Evolutionary conservation across 176 grass and related monocot species (phyloP).

Genomic region (Avena eriantha): DNA sequence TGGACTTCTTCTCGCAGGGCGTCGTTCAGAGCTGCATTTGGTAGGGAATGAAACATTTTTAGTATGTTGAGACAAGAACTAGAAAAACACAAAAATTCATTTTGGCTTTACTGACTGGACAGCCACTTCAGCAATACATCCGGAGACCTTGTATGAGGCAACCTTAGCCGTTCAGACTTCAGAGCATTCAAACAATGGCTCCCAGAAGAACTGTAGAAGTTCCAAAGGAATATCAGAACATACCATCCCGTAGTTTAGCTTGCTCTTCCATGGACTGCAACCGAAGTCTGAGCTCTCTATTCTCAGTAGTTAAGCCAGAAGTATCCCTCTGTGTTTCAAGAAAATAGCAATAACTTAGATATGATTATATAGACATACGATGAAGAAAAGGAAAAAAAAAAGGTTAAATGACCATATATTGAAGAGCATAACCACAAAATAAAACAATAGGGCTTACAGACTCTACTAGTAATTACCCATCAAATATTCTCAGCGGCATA

Average conservation of each 20-base stretch:
- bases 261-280: slow-evolving; percentile 97
- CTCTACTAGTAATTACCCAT: not conserved
- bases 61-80: slow-evolving; percentile 4
- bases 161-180: slow-evolving; percentile 15
- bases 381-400: not conserved
- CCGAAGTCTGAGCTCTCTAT: slow-evolving; percentile 93
- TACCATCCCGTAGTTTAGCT: slow-evolving; percentile 96
- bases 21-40: slow-evolving; percentile 70
- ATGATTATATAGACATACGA: not conserved
- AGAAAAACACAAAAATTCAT: slow-evolving; percentile 8
- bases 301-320: slow-evolving; percentile 86
- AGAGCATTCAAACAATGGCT: slow-evolving; percentile 23
- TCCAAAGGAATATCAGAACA: slow-evolving; percentile 29
- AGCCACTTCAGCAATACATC: not conserved
- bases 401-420: not conserved
- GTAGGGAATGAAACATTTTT: slow-evolving; percentile 21
- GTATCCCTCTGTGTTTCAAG: slow-evolving; percentile 81
- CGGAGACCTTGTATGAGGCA: not conserved
- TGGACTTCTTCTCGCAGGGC: slow-evolving; percentile 84
- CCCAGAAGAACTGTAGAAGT: not conserved
- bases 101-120: slow-evolving; percentile 17
- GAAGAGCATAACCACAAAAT: slow-evolving; percentile 10
- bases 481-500: slow-evolving; percentile 32
- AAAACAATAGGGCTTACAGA: not conserved
- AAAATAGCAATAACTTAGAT: slow-evolving; percentile 40